Percentiles rank a stretch among this genome's conserved stretches.
Conservation (phyloP, 306 rosid species). For the Medicago lupulina region DNA sequence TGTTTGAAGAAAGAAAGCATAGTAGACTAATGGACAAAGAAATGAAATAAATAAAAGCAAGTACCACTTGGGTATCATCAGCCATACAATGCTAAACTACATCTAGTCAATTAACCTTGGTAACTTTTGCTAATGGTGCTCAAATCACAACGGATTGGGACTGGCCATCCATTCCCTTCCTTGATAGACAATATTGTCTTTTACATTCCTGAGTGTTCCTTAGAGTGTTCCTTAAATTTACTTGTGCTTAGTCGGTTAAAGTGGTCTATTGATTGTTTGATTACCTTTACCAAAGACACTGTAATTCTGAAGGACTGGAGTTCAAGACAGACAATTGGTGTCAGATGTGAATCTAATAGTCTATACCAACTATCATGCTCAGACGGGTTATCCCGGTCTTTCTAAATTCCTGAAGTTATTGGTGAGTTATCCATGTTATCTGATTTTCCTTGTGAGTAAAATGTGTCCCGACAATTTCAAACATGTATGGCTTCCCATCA, state of each 20-base stretch:
- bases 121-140: neutral
- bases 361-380: neutral
- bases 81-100: constrained; percentile 30
- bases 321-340: neutral
- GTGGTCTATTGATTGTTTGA: neutral
- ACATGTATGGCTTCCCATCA: too few species aligned
- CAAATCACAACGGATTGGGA: neutral
- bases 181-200: neutral
- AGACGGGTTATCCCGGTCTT: neutral
- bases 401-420: neutral
- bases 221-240: neutral
- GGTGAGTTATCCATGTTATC: neutral
- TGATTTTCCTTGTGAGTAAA: neutral
- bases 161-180: neutral
- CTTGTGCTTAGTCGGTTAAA: neutral
- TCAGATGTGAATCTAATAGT: neutral
- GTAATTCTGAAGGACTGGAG: neutral
- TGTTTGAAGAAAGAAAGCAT: constrained; percentile 16
- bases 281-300: neutral
- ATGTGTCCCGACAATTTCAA: too few species aligned
- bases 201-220: neutral
- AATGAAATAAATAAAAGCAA: neutral
- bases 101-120: neutral
- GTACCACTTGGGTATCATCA: neutral
- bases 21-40: constrained; percentile 15